Evolutionary conservation across 352 stramenopile species (phyloP).

Genomic region (Phytophthora pini): DNA sequence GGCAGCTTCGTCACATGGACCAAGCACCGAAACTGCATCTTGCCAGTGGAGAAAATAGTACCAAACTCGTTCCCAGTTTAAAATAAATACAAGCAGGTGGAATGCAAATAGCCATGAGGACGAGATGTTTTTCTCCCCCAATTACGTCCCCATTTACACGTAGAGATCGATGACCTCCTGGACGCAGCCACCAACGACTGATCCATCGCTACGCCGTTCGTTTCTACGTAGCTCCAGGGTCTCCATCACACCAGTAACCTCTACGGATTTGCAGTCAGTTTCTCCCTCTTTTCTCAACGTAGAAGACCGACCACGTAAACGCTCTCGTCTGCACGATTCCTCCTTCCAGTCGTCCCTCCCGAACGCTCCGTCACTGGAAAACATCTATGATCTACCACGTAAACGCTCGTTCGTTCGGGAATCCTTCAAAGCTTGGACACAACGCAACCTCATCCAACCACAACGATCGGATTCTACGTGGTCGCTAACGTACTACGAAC

Average conservation of each 20-base stretch:
- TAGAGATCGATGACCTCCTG: constrained; percentile 14
- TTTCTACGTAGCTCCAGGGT: not conserved
- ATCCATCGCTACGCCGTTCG: not conserved
- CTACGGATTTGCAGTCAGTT: not conserved
- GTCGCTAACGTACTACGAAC: constrained; percentile 28
- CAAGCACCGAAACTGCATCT: not conserved
- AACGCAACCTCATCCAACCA: constrained; percentile 4
- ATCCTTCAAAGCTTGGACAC: constrained; percentile 18
- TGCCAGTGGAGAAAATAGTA: too few species aligned
- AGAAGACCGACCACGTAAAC: not conserved
- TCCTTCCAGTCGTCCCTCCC: not conserved
- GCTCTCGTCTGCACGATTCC: not conserved
- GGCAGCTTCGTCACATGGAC: not conserved
- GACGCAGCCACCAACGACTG: not conserved
- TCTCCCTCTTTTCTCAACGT: constrained; percentile 7
- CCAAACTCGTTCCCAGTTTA: too few species aligned
- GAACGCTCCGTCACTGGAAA: not conserved
- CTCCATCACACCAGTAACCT: constrained; percentile 1
- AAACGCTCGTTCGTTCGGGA: constrained; percentile 18
- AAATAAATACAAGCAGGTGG: too few species aligned
- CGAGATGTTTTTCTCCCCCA: too few species aligned
- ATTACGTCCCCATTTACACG: not conserved
- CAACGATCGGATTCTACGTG: constrained; percentile 25
- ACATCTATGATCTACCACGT: not conserved
- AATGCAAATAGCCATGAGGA: too few species aligned